Evolutionary conservation across 148 eudicot genomes (phyloP), one percentile per base, ranked within the genome.

Genomic region (Spergularia bocconei): DNA sequence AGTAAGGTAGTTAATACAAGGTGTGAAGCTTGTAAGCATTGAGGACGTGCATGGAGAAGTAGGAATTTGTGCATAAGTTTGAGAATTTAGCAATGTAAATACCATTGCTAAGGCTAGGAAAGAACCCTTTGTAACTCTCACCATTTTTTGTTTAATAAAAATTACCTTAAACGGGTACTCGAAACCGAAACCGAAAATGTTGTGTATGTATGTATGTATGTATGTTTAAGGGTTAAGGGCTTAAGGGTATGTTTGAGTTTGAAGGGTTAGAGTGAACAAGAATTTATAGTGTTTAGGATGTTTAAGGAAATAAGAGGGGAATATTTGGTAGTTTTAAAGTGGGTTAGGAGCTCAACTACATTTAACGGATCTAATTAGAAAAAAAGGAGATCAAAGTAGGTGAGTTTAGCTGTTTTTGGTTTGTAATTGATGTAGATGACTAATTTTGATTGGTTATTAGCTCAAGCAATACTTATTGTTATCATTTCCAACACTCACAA

Each of bases 321-420:
- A 71, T 50, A 68, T 58, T 57, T 71, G 82, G 84, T 85, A 73
- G 89, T 72, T 69, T 70, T 77, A 73, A 79, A 78, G 84, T 84
- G 88, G 92, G 82, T 87, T 75, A 75, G 90, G 64, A 77, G 91
- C 58, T 85, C 87, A 88, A 80, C 92, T 78, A 88, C 88, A 78
- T 81, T 65, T 79, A 83, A 84, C 86, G 58, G 84, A 84, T 70
- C 77, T 73, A 55, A 25, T 53, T 51, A 76, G 77, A 51, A 67
- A 78, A 25, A 47, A 23, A 20, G 11, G 20, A 38, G 60, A 65
- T 61, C 7, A 51, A 57, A 38, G 52, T 76, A 16, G 83, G 80
- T 81, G 77, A 54, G 74, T 81, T 72, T 38, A 61, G 76, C 39
- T 51, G 67, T 50, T 76, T 66, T 75, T 63, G 56, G 63, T 57